Evolutionary conservation across 129 eudicot species (phyloP).

Genomic region (Tagetes erecta): DNA sequence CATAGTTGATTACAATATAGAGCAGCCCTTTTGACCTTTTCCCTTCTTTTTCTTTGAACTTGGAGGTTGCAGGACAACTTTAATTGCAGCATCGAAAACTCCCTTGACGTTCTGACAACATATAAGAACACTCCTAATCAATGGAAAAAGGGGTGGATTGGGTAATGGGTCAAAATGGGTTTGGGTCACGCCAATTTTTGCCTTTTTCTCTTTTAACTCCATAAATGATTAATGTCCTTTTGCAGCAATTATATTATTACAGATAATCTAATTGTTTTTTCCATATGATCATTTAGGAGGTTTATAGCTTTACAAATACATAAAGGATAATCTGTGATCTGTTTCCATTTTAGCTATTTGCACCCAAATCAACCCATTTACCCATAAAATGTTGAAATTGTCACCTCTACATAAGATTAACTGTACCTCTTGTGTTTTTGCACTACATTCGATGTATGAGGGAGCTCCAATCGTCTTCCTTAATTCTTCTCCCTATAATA

Average conservation of each 20-base stretch:
- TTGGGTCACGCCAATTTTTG: background rate
- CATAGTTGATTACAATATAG: constrained; percentile 45
- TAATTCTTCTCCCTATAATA: constrained; percentile 49
- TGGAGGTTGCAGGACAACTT: constrained; percentile 56
- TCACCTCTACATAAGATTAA: background rate
- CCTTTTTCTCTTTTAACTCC: background rate
- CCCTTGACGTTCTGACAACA: constrained; percentile 46
- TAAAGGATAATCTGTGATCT: background rate
- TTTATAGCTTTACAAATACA: background rate
- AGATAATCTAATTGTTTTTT: background rate
- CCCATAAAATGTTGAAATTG: background rate
- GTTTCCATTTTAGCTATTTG: background rate
- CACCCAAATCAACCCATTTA: constrained; percentile 4
- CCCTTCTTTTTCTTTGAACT: constrained; percentile 56
- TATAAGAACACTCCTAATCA: background rate
- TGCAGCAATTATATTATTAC: background rate
- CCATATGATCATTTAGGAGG: background rate
- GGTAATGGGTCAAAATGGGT: background rate
- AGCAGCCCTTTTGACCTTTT: constrained; percentile 55
- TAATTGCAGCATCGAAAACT: constrained; percentile 56
- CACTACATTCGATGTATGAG: constrained; percentile 55
- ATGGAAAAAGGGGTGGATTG: background rate
- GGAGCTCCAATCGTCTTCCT: constrained; percentile 56
- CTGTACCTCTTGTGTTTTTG: constrained; percentile 56
- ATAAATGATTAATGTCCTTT: background rate